phyloP scores from a whole-genome alignment of 495 filamentous ascomycete genomes.

The Talaromyces borbonicus region DNA sequence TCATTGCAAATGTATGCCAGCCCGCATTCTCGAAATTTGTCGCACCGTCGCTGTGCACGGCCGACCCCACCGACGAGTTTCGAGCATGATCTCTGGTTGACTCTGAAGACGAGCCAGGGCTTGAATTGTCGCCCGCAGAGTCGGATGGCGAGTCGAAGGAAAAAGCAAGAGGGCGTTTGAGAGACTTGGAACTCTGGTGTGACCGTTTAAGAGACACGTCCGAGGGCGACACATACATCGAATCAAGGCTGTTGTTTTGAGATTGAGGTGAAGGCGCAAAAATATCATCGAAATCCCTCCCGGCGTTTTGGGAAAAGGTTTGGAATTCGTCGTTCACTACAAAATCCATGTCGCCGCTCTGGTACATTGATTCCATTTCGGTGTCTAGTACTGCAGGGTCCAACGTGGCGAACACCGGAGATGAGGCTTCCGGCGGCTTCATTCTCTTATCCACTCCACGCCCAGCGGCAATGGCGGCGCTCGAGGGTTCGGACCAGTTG shows the following conservation, averaged over 20 bases:
- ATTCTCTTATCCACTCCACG: constrained; percentile 17
- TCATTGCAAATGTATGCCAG: constrained; percentile 31
- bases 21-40: constrained; percentile 27
- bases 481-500: too few species aligned
- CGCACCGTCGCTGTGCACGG: constrained; percentile 30
- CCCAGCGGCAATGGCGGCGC: too few species aligned
- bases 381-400: constrained; percentile 39
- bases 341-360: constrained; percentile 34
- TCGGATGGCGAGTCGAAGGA: constrained; percentile 34
- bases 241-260: constrained; percentile 7
- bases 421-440: constrained; percentile 32
- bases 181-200: constrained; percentile 24
- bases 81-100: constrained; percentile 34
- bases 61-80: constrained; percentile 31
- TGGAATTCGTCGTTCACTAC: constrained; percentile 28
- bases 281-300: constrained; percentile 36
- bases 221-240: constrained; percentile 14
- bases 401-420: constrained; percentile 30
- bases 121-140: constrained; percentile 32
- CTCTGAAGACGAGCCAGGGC: constrained; percentile 34
- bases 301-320: constrained; percentile 27
- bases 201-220: constrained; percentile 22
- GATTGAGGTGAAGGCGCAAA: constrained; percentile 25
- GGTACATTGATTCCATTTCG: constrained; percentile 36
- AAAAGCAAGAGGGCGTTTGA: constrained; percentile 26